Evolutionary conservation across 2,329 filamentous ascomycete species (phyloP), one percentile per base, ranked within the genome.

Genomic region (Aureobasidium sp.): DNA sequence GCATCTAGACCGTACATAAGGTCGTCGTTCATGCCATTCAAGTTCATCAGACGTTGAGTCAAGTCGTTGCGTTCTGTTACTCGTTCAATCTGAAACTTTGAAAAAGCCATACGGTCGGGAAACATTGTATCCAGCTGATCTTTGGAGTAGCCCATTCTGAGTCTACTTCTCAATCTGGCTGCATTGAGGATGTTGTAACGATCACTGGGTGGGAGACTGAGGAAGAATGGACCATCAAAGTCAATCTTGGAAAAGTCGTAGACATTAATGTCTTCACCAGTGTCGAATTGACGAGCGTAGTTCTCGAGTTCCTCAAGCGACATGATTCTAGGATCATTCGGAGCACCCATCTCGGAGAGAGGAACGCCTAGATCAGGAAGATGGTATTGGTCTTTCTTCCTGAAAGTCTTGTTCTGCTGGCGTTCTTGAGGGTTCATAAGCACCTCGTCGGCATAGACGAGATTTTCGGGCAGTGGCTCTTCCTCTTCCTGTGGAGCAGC

Each of bases 161-260:
- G 79, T 59, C 94, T 83, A 73, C 91, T 96, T 61, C 94, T 82
- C 64, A 99, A 72, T 64, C 94, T 83, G 1, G 95, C 94, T 1
- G 95, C 94, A 71, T 99, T 99, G 27, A 99, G 77, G 59, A 99
- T 99, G 68, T 97, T 97, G 78, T 99, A 99, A 53, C 93, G 85
- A 77, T 99, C 94, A 2, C 88, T 87, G 1, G 91, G 82, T 0
- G 95, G 94, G 62, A 99, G 76, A 71, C 91, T 96, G 72, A 89
- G 85, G 77, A 99, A 99, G 75, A 99, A 99, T 13, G 93, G 86
- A 66, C 92, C 90, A 66, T 97, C 89, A 69, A 97, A 99, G 71
- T 99, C 94, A 68, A 99, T 99, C 75, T 97, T 97, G 71, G 90
- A 95, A 71, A 99, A 99, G 75, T 97, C 93, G 74, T 97, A 97